Base-by-base conservation (phyloP, 2,329 filamentous ascomycete species). In the Chaetomiaceae sp. region DNA sequence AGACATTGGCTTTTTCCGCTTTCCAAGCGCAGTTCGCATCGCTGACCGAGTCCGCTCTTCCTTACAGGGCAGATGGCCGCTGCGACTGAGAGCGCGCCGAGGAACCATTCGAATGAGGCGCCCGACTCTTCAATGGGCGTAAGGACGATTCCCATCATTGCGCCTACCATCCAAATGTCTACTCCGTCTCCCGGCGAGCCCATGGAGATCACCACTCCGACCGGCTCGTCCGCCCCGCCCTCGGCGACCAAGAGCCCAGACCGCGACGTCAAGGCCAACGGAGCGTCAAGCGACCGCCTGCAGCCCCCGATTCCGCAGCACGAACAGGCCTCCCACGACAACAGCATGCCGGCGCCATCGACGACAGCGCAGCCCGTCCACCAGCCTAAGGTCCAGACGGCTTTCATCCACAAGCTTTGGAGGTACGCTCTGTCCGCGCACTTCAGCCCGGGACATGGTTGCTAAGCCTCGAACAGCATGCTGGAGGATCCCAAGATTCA, bases 341-440 rank as follows among this genome's bases (percentile, higher is more conserved):
- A 69, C 47, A 69, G 69, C 38, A 80, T 81, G 77, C 71, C 77
- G 31, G 76, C 78, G 20, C 78, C 77, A 15, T 71, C 75, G 3
- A 72, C 77, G n/a, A 84, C 85, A 19, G 84, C 85, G 1, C 83
- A 87, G 5, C 87, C 87, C 44, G 86, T 91, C 48, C 90, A 95
- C 67, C 91, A 96, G 68, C 91, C 94, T 55, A 99, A 99, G 73
- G 92, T 97, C 15, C 94, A 99, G 74, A 97, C 94, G 11, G 94
- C 94, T 20, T 99, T 99, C 66, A 97, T 99, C 61, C 94, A 99
- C 72, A 99, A 99, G 72, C 82, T 99, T 33, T 99, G 97, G 78
- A 96, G 95, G 91, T 96, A 67, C 87, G 62, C 45, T 86, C 54
- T 34, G 34, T 54, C 51, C 29, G 17, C 36, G 27, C 6, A 22